phyloP scores from a whole-genome alignment of 2,329 filamentous ascomycete species.

The Pseudocercospora cruenta region DNA sequence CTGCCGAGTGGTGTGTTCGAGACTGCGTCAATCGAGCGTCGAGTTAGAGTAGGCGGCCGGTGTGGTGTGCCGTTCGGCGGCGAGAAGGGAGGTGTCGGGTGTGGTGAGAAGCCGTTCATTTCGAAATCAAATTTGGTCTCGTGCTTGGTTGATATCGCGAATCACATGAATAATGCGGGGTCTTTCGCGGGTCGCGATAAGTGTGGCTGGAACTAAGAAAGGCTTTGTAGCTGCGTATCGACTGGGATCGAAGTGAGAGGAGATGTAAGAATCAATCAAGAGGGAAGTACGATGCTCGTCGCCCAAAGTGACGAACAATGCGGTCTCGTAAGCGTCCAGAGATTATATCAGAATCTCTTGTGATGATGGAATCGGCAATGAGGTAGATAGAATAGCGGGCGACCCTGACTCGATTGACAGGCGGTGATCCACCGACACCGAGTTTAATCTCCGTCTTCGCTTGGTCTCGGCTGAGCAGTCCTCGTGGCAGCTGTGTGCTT shows the following conservation, averaged over 20 bases:
- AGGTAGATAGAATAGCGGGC: constrained; percentile 1
- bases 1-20: constrained; percentile 23
- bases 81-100: constrained; percentile 11
- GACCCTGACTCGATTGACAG: constrained; percentile 11
- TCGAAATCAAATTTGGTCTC: constrained; percentile 18
- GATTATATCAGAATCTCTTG: constrained; percentile 7
- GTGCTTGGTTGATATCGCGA: constrained; percentile 15
- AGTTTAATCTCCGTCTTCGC: constrained; percentile 7
- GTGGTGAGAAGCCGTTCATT: constrained; percentile 22
- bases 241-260: background rate
- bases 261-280: background rate
- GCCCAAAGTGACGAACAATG: background rate
- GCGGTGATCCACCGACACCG: background rate
- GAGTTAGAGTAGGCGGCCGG: constrained; percentile 15
- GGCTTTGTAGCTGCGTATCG: background rate
- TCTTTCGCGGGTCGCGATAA: constrained; percentile 5
- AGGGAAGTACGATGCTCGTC: background rate
- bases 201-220: background rate
- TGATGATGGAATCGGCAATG: constrained; percentile 9
- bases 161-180: constrained; percentile 21
- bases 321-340: background rate
- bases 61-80: constrained; percentile 15
- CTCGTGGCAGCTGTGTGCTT: background rate
- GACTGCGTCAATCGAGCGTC: constrained; percentile 27
- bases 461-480: background rate